Percentiles rank a stretch among this genome's conserved stretches.
phyloP scores from a whole-genome alignment of 2,329 filamentous ascomycete species.

The Nemania sp. region DNA sequence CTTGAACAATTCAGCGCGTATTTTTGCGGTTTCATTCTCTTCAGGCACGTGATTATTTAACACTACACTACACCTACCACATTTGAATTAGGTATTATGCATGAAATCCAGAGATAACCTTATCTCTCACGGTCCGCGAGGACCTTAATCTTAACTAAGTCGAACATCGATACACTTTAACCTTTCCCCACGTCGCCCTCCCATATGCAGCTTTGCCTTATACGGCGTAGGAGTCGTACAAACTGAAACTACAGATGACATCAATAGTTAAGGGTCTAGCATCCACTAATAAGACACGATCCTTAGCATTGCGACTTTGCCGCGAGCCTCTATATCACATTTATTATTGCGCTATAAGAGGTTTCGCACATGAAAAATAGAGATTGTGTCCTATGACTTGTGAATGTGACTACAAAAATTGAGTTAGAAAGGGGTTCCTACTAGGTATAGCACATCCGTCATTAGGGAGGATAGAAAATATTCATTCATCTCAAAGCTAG shows the following conservation, averaged over 20 bases:
- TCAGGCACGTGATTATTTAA: constrained; percentile 11
- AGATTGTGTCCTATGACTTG: no score
- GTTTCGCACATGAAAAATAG: no score
- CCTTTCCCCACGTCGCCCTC: neutral
- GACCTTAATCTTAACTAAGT: neutral
- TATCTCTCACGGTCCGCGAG: constrained; percentile 1
- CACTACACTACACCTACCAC: neutral
- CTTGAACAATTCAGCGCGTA: constrained; percentile 9
- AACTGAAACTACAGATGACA: neutral
- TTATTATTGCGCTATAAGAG: neutral
- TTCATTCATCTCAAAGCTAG: no score
- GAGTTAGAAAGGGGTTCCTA: no score
- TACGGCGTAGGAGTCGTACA: neutral
- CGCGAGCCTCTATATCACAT: neutral
- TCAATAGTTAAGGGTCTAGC: neutral
- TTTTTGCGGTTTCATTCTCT: neutral
- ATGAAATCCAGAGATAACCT: neutral
- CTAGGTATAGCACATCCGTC: no score
- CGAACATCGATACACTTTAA: neutral
- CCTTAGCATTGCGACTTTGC: neutral
- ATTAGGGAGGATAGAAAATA: no score
- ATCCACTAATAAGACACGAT: neutral
- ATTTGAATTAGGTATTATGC: neutral
- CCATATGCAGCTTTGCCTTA: neutral
- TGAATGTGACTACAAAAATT: no score